Percentiles rank a stretch among this genome's conserved stretches.
Evolutionary conservation across 1,284 basidiomycete genomes (phyloP).

Genomic region (Leccinum solheimii): DNA sequence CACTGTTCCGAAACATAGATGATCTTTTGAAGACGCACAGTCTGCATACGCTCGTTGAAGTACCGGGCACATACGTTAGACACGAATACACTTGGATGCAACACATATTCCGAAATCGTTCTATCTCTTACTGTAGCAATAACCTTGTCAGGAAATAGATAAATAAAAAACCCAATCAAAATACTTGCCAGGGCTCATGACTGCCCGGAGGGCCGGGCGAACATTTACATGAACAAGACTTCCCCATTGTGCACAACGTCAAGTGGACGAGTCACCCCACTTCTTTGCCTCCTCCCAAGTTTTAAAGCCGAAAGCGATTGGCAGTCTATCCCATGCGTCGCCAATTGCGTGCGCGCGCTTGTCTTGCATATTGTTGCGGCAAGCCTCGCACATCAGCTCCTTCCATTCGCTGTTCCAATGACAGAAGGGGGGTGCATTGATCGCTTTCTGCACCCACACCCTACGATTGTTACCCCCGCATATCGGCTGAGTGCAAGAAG

Average conservation of each 20-base stretch:
- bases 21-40: constrained; percentile 18
- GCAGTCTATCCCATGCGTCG: constrained; percentile 2
- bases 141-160: background rate
- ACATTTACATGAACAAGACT: background rate
- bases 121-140: too few relatives aligned
- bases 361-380: background rate
- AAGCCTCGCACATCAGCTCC: background rate
- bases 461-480: rapidly evolving
- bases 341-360: background rate
- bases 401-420: constrained; percentile 4
- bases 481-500: background rate
- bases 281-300: constrained; percentile 4
- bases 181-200: background rate
- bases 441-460: background rate
- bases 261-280: background rate
- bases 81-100: too few relatives aligned
- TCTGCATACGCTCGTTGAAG: too few relatives aligned
- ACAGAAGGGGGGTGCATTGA: background rate
- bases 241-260: background rate
- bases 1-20: constrained; percentile 39
- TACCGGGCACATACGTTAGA: too few relatives aligned
- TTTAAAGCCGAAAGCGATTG: constrained; percentile 3
- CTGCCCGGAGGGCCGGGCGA: background rate
- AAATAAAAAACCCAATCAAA: background rate
- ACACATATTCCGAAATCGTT: too few relatives aligned